phyloP scores from a whole-genome alignment of 768 basidiomycete species.

The Lanmaoa pseudosensibilis region DNA sequence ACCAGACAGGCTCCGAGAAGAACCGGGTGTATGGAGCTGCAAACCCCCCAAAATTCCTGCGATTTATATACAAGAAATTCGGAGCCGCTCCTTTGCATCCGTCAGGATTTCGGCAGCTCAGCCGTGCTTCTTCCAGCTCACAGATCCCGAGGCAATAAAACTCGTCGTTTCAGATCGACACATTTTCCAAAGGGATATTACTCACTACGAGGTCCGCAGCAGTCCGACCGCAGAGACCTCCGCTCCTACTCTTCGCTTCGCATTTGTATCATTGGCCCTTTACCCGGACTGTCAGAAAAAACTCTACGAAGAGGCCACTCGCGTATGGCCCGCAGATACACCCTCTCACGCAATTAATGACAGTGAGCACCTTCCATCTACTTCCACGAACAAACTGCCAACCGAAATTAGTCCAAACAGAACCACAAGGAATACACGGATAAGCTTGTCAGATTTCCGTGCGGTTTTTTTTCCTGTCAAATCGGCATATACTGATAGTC shows the following conservation, averaged over 20 bases:
- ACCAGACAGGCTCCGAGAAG: too few relatives aligned
- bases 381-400: background rate
- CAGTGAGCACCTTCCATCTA: constrained; percentile 26
- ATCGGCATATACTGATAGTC: background rate
- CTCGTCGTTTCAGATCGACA: too few relatives aligned
- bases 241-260: constrained; percentile 45
- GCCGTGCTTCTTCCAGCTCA: too few relatives aligned
- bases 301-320: constrained; percentile 41
- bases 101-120: too few relatives aligned
- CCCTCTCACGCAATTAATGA: constrained; percentile 26
- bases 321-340: constrained; percentile 41
- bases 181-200: too few relatives aligned
- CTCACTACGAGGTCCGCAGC: too few relatives aligned
- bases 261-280: constrained; percentile 46
- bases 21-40: too few relatives aligned
- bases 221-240: constrained; percentile 42
- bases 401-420: constrained; percentile 25
- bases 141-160: too few relatives aligned
- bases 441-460: constrained; percentile 33
- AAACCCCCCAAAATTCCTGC: too few relatives aligned
- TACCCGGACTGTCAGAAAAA: constrained; percentile 50
- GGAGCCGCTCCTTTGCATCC: too few relatives aligned
- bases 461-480: background rate
- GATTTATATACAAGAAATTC: too few relatives aligned
- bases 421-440: constrained; percentile 41